Evolutionary conservation across 306 rosid genomes (phyloP), one percentile per base, ranked within the genome.

Genomic region (Urtica urens): DNA sequence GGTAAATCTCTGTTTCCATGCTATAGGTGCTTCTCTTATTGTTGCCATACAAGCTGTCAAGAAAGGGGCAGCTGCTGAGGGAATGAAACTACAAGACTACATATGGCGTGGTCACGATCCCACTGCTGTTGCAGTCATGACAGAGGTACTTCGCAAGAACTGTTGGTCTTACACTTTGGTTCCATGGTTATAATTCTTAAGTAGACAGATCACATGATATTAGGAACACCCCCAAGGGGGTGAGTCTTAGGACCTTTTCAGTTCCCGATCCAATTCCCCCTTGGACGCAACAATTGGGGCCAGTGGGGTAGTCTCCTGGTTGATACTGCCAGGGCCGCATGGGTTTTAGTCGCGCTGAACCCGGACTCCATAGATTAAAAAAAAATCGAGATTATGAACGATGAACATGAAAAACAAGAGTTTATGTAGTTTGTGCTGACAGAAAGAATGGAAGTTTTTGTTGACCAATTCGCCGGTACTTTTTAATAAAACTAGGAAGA

Each of bases 71-170:
- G 92, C 87, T 23, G 70, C 77, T 20, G 96, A 92, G 78, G 99
- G 96, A 60, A 85, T 92, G 99, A 92, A 45, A 60, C 56, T 85
- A 67, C 69, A 83, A 65, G 99, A 92, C 75, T 92, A 72, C 66
- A 31, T 92, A 18, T 92, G 96, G 99, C 96, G 94, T 24, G 99
- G 96, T 59, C 96, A 92, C 59, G 96, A 92, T 66, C 96, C 99
- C 62, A 92, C 99, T 37, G 79, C 96, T 39, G 96, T 92, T 71
- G 99, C 99, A 16, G 99, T 92, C 57, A 92, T 92, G 99, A 82
- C 96, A 20, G 99, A 92, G 96, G 96, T 92, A 66, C 67, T 55
- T 23, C 29, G 2, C 48, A 15, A 27, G 42, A 44, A 35, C 40
- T 3, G 5, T 35, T 35, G n/a, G 57, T 20, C 16, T 22, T 29